These are phyloP conservation scores for Xerocomellus dryophilus DNA, from an alignment of 768 basidiomycete genomes.

Conservation along the genomic window DNA sequence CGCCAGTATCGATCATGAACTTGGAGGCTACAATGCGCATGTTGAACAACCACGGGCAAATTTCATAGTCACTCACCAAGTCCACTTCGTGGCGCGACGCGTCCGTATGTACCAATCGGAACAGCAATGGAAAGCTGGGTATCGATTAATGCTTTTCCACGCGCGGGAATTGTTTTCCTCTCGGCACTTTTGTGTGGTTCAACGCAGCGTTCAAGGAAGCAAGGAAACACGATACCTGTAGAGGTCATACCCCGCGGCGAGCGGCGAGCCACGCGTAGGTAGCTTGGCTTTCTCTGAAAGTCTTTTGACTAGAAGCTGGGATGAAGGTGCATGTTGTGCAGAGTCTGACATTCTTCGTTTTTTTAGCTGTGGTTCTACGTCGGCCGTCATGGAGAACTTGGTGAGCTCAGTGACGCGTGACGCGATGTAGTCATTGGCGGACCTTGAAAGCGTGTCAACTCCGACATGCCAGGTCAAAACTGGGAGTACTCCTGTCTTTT, in stretches of 20 bases:
- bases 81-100: constrained; percentile 93
- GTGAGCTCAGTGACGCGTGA: constrained; percentile 4
- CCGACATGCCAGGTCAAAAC: constrained; percentile 24
- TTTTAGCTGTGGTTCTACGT: constrained; percentile 44
- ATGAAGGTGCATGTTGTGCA: constrained; percentile 35
- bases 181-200: constrained; percentile 61
- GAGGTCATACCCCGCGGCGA: constrained; percentile 94
- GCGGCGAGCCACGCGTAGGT: constrained; percentile 81
- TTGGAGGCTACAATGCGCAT: constrained; percentile 68
- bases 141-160: constrained; percentile 87
- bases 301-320: constrained; percentile 76
- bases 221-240: constrained; percentile 57
- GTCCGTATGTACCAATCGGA: constrained; percentile 90
- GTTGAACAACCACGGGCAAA: background rate
- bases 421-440: constrained; percentile 27
- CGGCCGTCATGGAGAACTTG: constrained; percentile 9
- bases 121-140: constrained; percentile 93
- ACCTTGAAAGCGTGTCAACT: constrained; percentile 40
- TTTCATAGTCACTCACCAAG: constrained; percentile 58
- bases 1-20: constrained; percentile 97
- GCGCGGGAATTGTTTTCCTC: constrained; percentile 77
- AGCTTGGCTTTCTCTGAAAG: constrained; percentile 77
- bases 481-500: background rate
- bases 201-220: background rate
- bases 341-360: constrained; percentile 59